Evolutionary conservation across 495 filamentous ascomycete species (phyloP).

Genomic region (Cercophora newfieldiana): DNA sequence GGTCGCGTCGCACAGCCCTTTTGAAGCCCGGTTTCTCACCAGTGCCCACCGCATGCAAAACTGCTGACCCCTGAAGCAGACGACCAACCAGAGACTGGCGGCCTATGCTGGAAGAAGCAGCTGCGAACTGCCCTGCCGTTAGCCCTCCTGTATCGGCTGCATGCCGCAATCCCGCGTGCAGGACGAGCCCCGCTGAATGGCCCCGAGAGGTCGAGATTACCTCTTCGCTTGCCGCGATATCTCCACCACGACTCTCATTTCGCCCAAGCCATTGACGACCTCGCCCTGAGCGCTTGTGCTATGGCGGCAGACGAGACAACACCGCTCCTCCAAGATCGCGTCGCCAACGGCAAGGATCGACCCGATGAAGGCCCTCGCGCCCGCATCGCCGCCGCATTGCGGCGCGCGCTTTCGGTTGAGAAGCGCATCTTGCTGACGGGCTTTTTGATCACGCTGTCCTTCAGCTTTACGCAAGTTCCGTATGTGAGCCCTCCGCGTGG

Average conservation of each 20-base stretch:
- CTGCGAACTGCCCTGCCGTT: neutral
- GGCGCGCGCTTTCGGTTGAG: conserved; percentile 28
- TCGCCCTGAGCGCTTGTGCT: neutral
- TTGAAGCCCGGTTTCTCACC: neutral
- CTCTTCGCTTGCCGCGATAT: neutral
- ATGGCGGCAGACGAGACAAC: conserved; percentile 13
- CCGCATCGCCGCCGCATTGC: neutral
- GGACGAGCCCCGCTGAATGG: neutral
- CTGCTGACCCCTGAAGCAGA: neutral
- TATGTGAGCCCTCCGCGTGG: conserved; percentile 24
- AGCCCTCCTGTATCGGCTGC: conserved; percentile 13
- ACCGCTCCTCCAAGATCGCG: neutral
- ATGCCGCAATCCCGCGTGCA: neutral
- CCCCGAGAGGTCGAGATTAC: neutral
- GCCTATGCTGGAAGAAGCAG: conserved; percentile 6
- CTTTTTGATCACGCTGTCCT: conserved; percentile 57
- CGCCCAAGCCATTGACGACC: neutral
- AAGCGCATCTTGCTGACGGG: conserved; percentile 51
- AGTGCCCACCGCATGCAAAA: neutral
- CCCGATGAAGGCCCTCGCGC: neutral
- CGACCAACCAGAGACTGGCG: neutral
- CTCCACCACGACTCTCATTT: neutral
- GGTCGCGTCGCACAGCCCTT: neutral
- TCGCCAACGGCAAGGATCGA: neutral
- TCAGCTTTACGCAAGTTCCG: conserved; percentile 60